Conservation (phyloP, 2,329 filamentous ascomycete species). For the Penicillium brevicompactum region DNA sequence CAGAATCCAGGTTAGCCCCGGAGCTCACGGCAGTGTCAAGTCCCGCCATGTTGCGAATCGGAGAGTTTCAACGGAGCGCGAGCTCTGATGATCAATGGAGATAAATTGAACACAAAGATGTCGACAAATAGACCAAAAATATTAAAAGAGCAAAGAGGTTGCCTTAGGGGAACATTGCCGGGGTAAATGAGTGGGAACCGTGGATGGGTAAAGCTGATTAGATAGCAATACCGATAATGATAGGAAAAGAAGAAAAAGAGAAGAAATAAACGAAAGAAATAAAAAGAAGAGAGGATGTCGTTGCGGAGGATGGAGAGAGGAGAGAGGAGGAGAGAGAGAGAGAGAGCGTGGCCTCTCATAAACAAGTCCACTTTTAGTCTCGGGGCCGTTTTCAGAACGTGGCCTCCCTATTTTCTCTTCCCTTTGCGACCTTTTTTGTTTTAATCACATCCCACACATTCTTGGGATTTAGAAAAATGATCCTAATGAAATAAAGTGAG, state of each 20-base stretch:
- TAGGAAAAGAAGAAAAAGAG: conserved; percentile 3
- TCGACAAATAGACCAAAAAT: conserved; percentile 3
- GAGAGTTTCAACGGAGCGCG: background rate
- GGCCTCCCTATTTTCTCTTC: conserved; percentile 6
- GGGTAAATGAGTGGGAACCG: conserved; percentile 8
- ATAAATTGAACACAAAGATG: background rate
- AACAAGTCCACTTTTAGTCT: conserved; percentile 22
- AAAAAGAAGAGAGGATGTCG: conserved; percentile 7
- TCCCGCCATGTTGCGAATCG: conserved; percentile 31
- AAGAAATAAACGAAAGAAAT: conserved; percentile 6
- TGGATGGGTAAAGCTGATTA: background rate
- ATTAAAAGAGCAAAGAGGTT: conserved; percentile 1
- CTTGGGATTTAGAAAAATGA: too few relatives aligned
- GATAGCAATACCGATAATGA: background rate
- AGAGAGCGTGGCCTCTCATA: conserved; percentile 25
- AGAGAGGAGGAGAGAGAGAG: conserved; percentile 1
- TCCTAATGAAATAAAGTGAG: too few relatives aligned
- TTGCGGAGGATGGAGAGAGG: background rate
- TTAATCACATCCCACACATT: background rate
- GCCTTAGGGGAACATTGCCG: conserved; percentile 22
- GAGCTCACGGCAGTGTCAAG: conserved; percentile 37
- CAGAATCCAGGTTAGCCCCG: conserved; percentile 35
- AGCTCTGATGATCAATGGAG: background rate
- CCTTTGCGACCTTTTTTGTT: background rate
- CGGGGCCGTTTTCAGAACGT: conserved; percentile 24